Evolutionary conservation across 163 green algal species (phyloP), one percentile per base, ranked within the genome.

Genomic region (Volvox carteri): DNA sequence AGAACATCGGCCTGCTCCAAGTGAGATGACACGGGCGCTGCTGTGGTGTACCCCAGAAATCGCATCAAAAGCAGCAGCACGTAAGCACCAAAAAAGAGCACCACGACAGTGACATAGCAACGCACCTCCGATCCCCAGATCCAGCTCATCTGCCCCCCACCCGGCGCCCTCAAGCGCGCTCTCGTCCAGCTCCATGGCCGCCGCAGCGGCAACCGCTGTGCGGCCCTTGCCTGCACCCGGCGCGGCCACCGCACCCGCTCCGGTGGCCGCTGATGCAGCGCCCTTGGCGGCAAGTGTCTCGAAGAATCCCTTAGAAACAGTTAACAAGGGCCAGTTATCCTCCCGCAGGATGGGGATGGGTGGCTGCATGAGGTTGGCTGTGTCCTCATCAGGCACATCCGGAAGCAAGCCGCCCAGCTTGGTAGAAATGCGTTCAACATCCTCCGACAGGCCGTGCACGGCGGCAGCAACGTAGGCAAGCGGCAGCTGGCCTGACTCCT

Each of bases 271-370:
- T 35, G 78, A 81, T 6, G 91, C 87, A 25, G 91, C 87, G 56
- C 86, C 88, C 87, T 95, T 96, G 25, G 89, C 90, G 8, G 92
- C 94, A 18, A 98, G 93, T n/a, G 91, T 95, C 93, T 99, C 98
- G 89, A 99, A 99, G 93, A 99, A 98, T 91, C 97, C 97, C 95
- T 99, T 99, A 90, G 80, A 96, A 33, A 99, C 97, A 12, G 96
- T 97, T 16, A 99, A 96, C 95, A 99, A 93, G 50, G 98, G 98
- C 98, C 98, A 99, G 95, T 99, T 99, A 87, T 98, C 96, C 76
- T 95, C 84, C 60, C 90, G 91, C 35, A 94, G 87, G 52, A 95
- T 91, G 33, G 92, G 92, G 25, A 92, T 81, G n/a, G 93, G 94
- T 35, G 91, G 90, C 75, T 93, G 68, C 86, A 96, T 85, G 52